Percentiles rank a stretch among this genome's conserved stretches.
phyloP scores from a whole-genome alignment of 768 basidiomycete species.

The Lentinula edodes region DNA sequence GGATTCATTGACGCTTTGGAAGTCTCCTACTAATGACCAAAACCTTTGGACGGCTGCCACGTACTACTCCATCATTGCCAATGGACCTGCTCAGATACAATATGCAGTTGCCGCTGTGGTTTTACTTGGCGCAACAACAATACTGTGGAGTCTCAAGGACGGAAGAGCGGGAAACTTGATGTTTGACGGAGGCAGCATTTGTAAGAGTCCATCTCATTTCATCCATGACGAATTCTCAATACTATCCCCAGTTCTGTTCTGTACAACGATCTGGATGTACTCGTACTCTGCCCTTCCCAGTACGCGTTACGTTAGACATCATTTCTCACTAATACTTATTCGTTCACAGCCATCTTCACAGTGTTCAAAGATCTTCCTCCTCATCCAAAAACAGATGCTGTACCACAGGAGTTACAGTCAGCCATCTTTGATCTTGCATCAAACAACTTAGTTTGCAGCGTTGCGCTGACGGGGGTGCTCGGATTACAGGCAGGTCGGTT shows the following conservation, averaged over 20 bases:
- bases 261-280: slow-evolving; percentile 67
- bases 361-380: slow-evolving; percentile 56
- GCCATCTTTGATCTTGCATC: slow-evolving; percentile 78
- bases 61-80: slow-evolving; percentile 77
- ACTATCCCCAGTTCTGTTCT: slow-evolving; percentile 59
- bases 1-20: slow-evolving; percentile 89
- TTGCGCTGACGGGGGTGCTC: slow-evolving; percentile 82
- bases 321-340: slow-evolving; percentile 7
- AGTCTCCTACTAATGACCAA: slow-evolving; percentile 79
- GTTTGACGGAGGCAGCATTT: slow-evolving; percentile 88
- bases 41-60: slow-evolving; percentile 77
- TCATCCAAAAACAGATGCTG: slow-evolving; percentile 46
- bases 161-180: slow-evolving; percentile 79
- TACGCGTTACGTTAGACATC: slow-evolving; percentile 30
- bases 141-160: slow-evolving; percentile 75
- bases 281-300: slow-evolving; percentile 74
- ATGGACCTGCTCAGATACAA: slow-evolving; percentile 49
- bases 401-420: slow-evolving; percentile 56
- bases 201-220: slow-evolving; percentile 36
- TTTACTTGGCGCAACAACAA: slow-evolving; percentile 54
- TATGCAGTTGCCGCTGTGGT: slow-evolving; percentile 56
- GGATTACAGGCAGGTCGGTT: slow-evolving; percentile 78
- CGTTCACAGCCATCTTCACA: slow-evolving; percentile 43
- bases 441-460: slow-evolving; percentile 80
- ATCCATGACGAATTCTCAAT: neutral